These are phyloP conservation scores for Phialemonium atrogriseum DNA, from an alignment of 2,329 filamentous ascomycete genomes.

Conservation along the genomic window DNA sequence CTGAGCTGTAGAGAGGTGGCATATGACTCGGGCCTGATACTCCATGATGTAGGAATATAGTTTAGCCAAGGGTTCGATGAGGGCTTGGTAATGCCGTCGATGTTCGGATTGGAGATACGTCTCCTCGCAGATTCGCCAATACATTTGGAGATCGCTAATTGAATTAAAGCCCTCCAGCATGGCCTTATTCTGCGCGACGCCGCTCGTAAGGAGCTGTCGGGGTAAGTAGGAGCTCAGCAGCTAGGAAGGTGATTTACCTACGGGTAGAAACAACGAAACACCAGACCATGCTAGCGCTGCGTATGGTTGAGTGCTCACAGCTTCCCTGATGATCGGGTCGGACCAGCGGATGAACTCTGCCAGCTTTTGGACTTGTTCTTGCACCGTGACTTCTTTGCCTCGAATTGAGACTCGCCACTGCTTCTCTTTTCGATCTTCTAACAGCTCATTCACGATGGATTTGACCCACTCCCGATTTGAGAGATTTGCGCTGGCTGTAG, in stretches of 20 bases:
- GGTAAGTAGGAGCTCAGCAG: background rate
- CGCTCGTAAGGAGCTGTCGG: conserved; percentile 9
- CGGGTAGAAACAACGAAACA: conserved; percentile 14
- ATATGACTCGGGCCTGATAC: conserved; percentile 11
- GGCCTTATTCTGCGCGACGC: conserved; percentile 7
- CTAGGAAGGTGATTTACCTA: conserved; percentile 4
- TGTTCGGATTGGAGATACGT: conserved; percentile 1
- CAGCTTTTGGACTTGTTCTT: conserved; percentile 13
- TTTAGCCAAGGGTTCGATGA: conserved; percentile 1
- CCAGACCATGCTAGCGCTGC: conserved; percentile 18
- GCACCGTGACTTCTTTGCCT: conserved; percentile 11
- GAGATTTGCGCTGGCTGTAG: background rate
- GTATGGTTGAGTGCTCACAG: conserved; percentile 14
- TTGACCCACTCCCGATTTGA: conserved; percentile 1
- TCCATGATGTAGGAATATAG: conserved; percentile 15
- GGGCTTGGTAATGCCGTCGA: background rate
- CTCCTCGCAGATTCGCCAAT: conserved; percentile 13
- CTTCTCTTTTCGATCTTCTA: conserved; percentile 8
- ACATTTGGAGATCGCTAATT: conserved; percentile 10
- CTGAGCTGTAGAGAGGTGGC: conserved; percentile 9
- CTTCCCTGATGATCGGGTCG: conserved; percentile 12
- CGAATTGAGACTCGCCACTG: conserved; percentile 13
- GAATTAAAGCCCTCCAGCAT: conserved; percentile 15
- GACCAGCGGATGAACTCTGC: conserved; percentile 15
- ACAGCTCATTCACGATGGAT: conserved; percentile 4